Conservation (phyloP, 1,284 basidiomycete genomes). For the Ustilago bromivora region DNA sequence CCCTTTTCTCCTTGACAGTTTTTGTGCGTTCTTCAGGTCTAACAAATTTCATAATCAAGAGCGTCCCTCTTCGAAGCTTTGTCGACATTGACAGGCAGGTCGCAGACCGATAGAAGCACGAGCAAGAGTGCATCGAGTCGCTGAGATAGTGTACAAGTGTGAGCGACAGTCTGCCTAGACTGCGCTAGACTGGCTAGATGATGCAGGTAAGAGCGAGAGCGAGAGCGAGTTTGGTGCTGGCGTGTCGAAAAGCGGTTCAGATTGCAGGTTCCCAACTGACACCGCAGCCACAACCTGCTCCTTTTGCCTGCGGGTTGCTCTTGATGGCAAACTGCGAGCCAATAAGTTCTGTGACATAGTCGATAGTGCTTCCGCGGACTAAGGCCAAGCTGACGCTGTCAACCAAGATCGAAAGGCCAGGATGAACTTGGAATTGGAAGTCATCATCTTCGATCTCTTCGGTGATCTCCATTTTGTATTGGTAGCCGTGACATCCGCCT, state of each 20-base stretch:
- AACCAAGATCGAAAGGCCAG: slow-evolving; percentile 74
- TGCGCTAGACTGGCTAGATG: too few relatives aligned
- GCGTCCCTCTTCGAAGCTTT: neutral
- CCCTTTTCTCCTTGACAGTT: neutral
- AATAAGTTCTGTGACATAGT: slow-evolving; percentile 90
- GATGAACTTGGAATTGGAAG: slow-evolving; percentile 78
- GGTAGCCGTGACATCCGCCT: slow-evolving; percentile 92
- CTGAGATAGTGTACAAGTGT: slow-evolving; percentile 8
- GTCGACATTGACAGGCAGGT: neutral
- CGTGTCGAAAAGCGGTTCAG: neutral
- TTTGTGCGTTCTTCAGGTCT: neutral
- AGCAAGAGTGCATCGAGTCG: neutral
- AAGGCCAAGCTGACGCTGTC: slow-evolving; percentile 84
- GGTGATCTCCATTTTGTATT: slow-evolving; percentile 87
- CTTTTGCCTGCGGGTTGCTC: slow-evolving; percentile 86
- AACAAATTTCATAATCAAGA: neutral
- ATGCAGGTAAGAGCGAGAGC: neutral
- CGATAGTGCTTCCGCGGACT: slow-evolving; percentile 84
- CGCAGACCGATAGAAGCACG: neutral
- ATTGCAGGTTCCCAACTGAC: slow-evolving; percentile 85
- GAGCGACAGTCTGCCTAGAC: neutral
- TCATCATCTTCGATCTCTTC: slow-evolving; percentile 74
- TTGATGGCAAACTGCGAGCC: slow-evolving; percentile 83
- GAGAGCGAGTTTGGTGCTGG: neutral
- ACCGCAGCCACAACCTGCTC: slow-evolving; percentile 87